Evolutionary conservation across 208 protist species (phyloP), one percentile per base, ranked within the genome.

Genomic region (Baffinella frigidus): DNA sequence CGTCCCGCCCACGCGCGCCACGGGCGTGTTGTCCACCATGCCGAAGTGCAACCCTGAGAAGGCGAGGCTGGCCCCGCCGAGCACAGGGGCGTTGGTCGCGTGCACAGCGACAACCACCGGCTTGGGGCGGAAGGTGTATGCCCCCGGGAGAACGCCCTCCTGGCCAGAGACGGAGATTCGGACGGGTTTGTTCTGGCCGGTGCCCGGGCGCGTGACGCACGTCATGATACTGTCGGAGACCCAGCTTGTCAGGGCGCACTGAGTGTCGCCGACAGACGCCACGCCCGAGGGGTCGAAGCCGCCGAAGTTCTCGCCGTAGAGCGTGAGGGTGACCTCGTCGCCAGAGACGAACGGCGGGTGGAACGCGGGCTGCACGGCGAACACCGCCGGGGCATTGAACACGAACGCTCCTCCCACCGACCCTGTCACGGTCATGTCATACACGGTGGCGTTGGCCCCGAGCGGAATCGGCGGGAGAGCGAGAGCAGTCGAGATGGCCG

Each of bases 301-400:
- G 38, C 83, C 83, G 56, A 90, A 90, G 41, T 90, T 73, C 14
- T 89, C 11, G 20, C 83, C 83, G 1, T 17, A 35, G 14, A 90
- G 14, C n/a, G 36, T 33, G 51, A 90, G 3, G 0, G 44, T 14
- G 5, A 17, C 30, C 38, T 74, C 24, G 41, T 74, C 68, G 14
- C 68, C 68, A 38, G 68, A 74, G 38, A 74, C 24, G 1, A 1
- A 3, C 3, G 68, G 68, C 14, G 68, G 68, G 17, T 64, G 56
- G 30, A 72, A 0, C 20, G 14, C 24, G 41, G 83, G 83, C 2
- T 44, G 11, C 3, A 90, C 56, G 44, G 3, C 24, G 11, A 36
- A 39, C 4, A 90, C 83, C n/a, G 36, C n/a, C 3, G 83, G 83
- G 14, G 62, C 64, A 33, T 90, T 51, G 83, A 45, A 90, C 24